Conservation (phyloP, 768 basidiomycete genomes). For the Lentinula sp. region DNA sequence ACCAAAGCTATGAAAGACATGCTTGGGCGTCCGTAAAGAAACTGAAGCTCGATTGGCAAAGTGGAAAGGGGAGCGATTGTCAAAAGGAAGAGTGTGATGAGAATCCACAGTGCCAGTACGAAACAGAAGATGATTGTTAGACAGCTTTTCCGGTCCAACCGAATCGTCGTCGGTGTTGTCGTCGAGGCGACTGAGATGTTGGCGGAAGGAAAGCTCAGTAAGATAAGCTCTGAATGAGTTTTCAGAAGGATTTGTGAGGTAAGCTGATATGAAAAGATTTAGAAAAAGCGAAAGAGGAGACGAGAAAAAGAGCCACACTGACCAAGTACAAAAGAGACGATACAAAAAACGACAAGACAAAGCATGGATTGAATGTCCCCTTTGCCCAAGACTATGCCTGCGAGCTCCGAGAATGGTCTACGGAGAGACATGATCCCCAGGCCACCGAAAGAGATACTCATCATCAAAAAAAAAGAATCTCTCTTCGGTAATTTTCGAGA, state of each 20-base stretch:
- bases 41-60: slow-evolving; percentile 93
- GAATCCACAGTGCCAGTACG: slow-evolving; percentile 21
- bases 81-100: slow-evolving; percentile 22
- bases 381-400: slow-evolving; percentile 44
- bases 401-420: slow-evolving; percentile 45
- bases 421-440: slow-evolving; percentile 56
- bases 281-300: slow-evolving; percentile 7
- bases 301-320: slow-evolving; percentile 21
- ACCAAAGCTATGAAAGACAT: slow-evolving; percentile 79
- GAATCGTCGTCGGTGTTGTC: slow-evolving; percentile 54
- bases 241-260: slow-evolving; percentile 92
- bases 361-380: slow-evolving; percentile 68
- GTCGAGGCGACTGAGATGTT: slow-evolving; percentile 84
- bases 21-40: slow-evolving; percentile 87
- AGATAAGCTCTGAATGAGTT: slow-evolving; percentile 91
- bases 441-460: slow-evolving; percentile 61
- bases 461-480: slow-evolving; percentile 47
- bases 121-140: slow-evolving; percentile 18
- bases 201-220: slow-evolving; percentile 96
- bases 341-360: slow-evolving; percentile 60
- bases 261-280: slow-evolving; percentile 47
- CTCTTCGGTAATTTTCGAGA: slow-evolving; percentile 32
- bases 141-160: slow-evolving; percentile 19
- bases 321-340: slow-evolving; percentile 72
- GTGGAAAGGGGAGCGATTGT: slow-evolving; percentile 54